Evolutionary conservation across 208 protist genomes (phyloP), one percentile per base, ranked within the genome.

Genomic region (Leishmania arabica): DNA sequence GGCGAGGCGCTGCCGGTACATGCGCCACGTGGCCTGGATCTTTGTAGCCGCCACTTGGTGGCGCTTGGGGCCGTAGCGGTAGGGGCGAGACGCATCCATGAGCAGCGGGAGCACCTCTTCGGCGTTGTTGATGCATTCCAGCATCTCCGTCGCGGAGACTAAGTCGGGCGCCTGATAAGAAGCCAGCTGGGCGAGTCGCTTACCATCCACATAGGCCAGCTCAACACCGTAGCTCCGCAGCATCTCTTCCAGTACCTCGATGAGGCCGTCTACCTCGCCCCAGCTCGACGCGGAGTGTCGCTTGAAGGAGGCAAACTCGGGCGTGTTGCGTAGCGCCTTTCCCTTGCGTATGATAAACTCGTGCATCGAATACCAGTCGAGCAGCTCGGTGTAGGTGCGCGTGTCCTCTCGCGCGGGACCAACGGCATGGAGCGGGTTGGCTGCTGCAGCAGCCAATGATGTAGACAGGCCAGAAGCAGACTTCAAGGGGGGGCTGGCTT

Each of bases 351-450:
- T 96, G 78, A 98, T 97, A 70, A 98, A 98, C 88, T 98, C 95
- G 85, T 98, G 95, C 93, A 98, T 97, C n/a, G 95, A 98, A 83
- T 98, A 98, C 47, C 97, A 79, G 78, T 98, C 96, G 8, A 98
- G 90, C 56, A 98, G 90, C 80, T 98, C 93, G 24, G 92, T 89
- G 88, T 98, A 98, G 13, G 94, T 98, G 34, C 95, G 90, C 4
- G 93, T 81, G 76, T 96, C 92, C 6, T 98, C 91, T 21, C 92
- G 84, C 3, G 11, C 17, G 13, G 77, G 31, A 54, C 70, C n/a
- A 15, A 70, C 47, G 54, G 31, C 70, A 24, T 21, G 21, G 53
- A 7, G 15, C 6, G 6, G n/a, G 64, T 72, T 27, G 0, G 40
- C 58, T 0, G 47, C 49, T 1, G 51, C 62, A 6, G 51, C 56